phyloP scores from a whole-genome alignment of 1,284 basidiomycete genomes.

The Stereum hirsutum region DNA sequence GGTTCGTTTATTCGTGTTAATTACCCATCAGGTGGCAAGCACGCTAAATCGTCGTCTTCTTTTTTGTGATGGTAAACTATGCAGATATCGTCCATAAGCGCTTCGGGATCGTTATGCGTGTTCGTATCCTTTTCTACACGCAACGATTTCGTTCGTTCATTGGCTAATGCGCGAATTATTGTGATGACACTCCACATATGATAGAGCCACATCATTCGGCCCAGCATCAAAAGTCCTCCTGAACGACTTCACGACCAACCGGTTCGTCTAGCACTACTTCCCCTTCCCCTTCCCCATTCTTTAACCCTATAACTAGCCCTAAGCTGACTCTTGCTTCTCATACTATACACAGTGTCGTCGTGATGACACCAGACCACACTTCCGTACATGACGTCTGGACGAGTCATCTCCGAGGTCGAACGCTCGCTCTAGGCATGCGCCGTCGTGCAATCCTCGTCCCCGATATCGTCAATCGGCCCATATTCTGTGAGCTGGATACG shows the following conservation, averaged over 20 bases:
- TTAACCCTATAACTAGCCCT: background rate
- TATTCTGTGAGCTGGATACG: conserved; percentile 31
- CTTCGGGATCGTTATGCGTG: conserved; percentile 39
- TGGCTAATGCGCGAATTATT: too few relatives aligned
- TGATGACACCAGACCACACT: conserved; percentile 24
- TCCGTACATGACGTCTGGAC: conserved; percentile 49
- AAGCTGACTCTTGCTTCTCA: too few relatives aligned
- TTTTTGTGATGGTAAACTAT: background rate
- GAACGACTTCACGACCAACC: conserved; percentile 27
- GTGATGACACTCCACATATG: background rate
- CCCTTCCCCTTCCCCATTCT: background rate
- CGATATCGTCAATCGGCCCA: conserved; percentile 32
- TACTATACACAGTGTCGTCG: conserved; percentile 13
- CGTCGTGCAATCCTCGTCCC: conserved; percentile 39
- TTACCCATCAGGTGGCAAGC: background rate
- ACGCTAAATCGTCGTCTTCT: background rate
- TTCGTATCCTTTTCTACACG: conserved; percentile 18
- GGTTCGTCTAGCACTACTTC: conserved; percentile 20
- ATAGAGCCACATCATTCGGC: conserved; percentile 45
- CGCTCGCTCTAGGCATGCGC: conserved; percentile 45
- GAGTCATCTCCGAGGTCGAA: conserved; percentile 35
- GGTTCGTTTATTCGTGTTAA: background rate
- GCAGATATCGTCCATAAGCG: conserved; percentile 33
- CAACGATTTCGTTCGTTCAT: background rate
- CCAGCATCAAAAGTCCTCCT: conserved; percentile 36